Base-by-base conservation (phyloP, 129 eudicot species). In the Mikania micrantha region DNA sequence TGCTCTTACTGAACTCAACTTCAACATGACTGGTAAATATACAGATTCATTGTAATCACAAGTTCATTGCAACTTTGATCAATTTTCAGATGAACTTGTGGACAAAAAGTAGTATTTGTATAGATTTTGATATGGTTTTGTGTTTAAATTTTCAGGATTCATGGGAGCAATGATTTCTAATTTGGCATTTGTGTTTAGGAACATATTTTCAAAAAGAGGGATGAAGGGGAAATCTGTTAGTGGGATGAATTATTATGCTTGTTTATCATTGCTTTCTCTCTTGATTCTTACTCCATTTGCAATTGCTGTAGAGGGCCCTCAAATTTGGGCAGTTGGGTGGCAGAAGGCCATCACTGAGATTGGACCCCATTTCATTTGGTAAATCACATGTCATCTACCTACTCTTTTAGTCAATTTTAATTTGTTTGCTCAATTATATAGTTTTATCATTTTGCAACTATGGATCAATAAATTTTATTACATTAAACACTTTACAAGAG, bases 151-250 rank as follows among this genome's bases (percentile, higher is more conserved):
- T 64, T 35, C 82, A 87, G 86, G 94, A 45, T 87, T 87, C 60
- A 83, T 83, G 94, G 94, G 94, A 64, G 94, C 94, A 9, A 87
- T 87, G 94, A 83, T 87, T 59, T 87, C 94, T 34, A 87, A 87
- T 64, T 67, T 85, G 85, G 92, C 92, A 19, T 85, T 85, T 80
- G 92, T 85, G 69, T 82, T 85, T 67, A 78, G 88, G 54, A 85
- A 85, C 66, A 85, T 85, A 74, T 85, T 85, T 66, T 85, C 92
- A 24, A 85, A 85, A 74, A 82, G 59, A 72, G 91, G 91, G 35
- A 86, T 80, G 93, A 86, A 83, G 80, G 94, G 94, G 67, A 87
- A 83, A 21, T 87, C 94, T 66, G 94, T 87, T 61, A 87, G 89
- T 73, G 94, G 94, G 68, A 87, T 87, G 94, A 87, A 87, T 82